These are phyloP conservation scores for Byssochlamys sp. DNA, from an alignment of 2,329 filamentous ascomycete species.

Conservation along the genomic window DNA sequence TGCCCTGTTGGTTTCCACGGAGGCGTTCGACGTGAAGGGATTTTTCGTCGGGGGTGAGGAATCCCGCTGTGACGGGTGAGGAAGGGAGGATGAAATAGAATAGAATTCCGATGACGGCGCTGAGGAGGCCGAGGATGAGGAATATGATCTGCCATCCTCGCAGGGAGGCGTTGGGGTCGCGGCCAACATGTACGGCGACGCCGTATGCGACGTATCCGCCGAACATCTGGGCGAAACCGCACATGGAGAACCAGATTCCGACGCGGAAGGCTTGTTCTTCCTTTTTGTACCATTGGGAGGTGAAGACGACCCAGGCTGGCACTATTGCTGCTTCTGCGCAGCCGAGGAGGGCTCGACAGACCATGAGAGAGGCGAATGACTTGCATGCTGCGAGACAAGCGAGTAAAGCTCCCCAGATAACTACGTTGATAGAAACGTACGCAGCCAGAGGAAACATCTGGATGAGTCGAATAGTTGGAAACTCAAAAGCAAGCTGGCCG, in stretches of 20 bases:
- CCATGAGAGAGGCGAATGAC: slow-evolving; percentile 41
- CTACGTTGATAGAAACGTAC: slow-evolving; percentile 29
- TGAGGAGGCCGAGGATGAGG: slow-evolving; percentile 28
- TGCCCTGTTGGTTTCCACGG: slow-evolving; percentile 27
- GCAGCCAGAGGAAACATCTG: slow-evolving; percentile 32
- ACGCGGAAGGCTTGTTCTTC: slow-evolving; percentile 24
- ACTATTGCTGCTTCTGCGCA: slow-evolving; percentile 39
- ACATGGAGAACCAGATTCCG: slow-evolving; percentile 20
- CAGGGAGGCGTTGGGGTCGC: slow-evolving; percentile 18
- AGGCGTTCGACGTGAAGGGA: slow-evolving; percentile 23
- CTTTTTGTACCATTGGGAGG: slow-evolving; percentile 22
- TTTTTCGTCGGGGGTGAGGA: slow-evolving; percentile 24
- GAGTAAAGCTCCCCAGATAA: slow-evolving; percentile 23
- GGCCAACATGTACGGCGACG: slow-evolving; percentile 17
- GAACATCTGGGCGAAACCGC: slow-evolving; percentile 28
- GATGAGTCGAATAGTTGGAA: slow-evolving; percentile 30
- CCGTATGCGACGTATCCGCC: slow-evolving; percentile 31
- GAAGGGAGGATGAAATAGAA: slow-evolving; percentile 31
- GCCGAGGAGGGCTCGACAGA: slow-evolving; percentile 43
- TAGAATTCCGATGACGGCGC: slow-evolving; percentile 24
- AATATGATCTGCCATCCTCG: slow-evolving; percentile 32
- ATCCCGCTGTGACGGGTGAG: slow-evolving; percentile 22
- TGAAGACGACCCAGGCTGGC: slow-evolving; percentile 19
- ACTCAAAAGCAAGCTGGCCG: slow-evolving; percentile 25
- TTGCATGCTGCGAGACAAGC: slow-evolving; percentile 23